Conservation (phyloP, 1,139 yeast species). For the Kurtzmaniella quercitrusa region DNA sequence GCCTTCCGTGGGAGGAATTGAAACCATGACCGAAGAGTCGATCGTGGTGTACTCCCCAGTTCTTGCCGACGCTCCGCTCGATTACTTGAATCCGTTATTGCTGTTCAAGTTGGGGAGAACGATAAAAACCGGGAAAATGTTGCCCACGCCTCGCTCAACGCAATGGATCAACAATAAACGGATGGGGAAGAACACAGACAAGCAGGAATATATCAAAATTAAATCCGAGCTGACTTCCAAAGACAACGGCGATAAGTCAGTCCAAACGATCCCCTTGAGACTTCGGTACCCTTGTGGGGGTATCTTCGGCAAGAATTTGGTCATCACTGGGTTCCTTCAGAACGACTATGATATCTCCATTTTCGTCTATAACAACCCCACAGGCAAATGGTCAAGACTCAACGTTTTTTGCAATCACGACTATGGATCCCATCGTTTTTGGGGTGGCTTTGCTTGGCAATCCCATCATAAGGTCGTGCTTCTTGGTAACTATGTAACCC, state of each 20-base stretch:
- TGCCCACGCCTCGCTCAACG: slow-evolving; percentile 18
- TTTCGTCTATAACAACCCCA: slow-evolving; percentile 55
- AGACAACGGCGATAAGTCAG: slow-evolving; percentile 2
- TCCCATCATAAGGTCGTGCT: slow-evolving; percentile 67
- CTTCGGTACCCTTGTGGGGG: slow-evolving; percentile 57
- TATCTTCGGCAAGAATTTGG: slow-evolving; percentile 58
- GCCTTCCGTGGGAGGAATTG: slow-evolving; percentile 4
- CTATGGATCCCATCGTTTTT: slow-evolving; percentile 53
- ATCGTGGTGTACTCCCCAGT: slow-evolving; percentile 37
- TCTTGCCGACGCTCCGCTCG: slow-evolving; percentile 12
- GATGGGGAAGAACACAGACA: not conserved
- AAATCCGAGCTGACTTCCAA: not conserved
- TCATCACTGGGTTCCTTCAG: slow-evolving; percentile 55
- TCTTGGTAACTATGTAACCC: slow-evolving; percentile 49
- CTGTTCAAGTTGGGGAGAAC: slow-evolving; percentile 33
- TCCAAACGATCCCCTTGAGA: slow-evolving; percentile 31
- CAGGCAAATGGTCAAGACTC: slow-evolving; percentile 63
- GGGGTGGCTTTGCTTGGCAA: slow-evolving; percentile 70
- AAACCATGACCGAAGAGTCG: slow-evolving; percentile 22
- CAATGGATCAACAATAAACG: not conserved
- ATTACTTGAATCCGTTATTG: slow-evolving; percentile 29
- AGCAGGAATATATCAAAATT: not conserved
- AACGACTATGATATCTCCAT: slow-evolving; percentile 52
- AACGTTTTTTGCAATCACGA: slow-evolving; percentile 55
- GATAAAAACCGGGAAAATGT: slow-evolving; percentile 27